phyloP scores from a whole-genome alignment of 2,329 filamentous ascomycete species.

The Aspergillus carbonarius region DNA sequence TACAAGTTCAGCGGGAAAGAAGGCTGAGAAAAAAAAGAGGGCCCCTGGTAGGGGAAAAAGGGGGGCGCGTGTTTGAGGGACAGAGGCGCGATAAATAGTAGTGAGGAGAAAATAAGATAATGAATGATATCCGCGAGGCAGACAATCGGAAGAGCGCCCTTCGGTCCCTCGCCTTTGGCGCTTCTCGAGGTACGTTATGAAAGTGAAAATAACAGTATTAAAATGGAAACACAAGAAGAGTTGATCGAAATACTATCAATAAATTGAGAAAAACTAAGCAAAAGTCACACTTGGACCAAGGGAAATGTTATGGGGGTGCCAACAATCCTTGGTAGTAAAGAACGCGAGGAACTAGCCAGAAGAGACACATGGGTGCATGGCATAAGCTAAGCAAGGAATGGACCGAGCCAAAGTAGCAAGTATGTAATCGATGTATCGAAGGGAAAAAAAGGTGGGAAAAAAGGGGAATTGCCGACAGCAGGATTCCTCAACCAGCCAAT shows the following conservation, averaged over 20 bases:
- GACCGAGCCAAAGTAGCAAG: conserved; percentile 1
- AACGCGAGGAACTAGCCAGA: neutral
- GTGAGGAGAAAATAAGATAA: conserved; percentile 13
- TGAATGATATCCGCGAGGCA: neutral
- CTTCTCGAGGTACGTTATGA: neutral
- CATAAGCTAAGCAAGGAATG: conserved; percentile 15
- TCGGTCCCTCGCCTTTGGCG: neutral
- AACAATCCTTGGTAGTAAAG: neutral
- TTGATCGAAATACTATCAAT: neutral
- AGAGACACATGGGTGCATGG: neutral
- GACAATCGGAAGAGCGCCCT: neutral
- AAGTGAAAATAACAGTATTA: neutral
- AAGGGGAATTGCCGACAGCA: neutral
- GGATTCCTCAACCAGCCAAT: neutral
- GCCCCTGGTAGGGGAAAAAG: conserved; percentile 11
- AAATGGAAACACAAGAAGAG: neutral
- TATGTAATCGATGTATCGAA: conserved; percentile 7
- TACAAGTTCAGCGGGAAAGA: neutral
- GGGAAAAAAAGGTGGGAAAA: neutral
- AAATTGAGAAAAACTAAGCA: neutral
- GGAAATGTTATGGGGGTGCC: neutral
- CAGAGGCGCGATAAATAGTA: conserved; percentile 8
- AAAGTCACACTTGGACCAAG: neutral
- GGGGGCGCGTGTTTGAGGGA: conserved; percentile 9
- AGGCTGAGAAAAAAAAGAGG: conserved; percentile 1